A percentile compares a stretch with the other conserved stretches of the same genome.
These are phyloP conservation scores for Globisporangium takayamanum DNA, from an alignment of 352 stramenopile genomes.

Conservation along the genomic window DNA sequence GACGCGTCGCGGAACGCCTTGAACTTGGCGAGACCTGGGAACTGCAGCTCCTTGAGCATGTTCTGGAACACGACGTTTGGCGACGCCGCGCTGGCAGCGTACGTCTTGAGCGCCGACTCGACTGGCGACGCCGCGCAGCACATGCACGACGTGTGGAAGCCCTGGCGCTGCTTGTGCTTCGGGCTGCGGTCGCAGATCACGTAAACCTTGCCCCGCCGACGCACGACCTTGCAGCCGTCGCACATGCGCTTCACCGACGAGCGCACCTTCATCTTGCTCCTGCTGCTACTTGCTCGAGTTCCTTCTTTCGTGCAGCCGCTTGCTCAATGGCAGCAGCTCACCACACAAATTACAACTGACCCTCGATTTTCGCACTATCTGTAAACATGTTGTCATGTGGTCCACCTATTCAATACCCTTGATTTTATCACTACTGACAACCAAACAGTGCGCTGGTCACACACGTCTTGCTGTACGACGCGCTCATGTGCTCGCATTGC, in stretches of 20 bases:
- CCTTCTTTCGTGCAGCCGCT: constrained; percentile 11
- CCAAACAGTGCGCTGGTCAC: too few relatives aligned
- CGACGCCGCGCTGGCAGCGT: constrained; percentile 40
- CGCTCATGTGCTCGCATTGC: too few relatives aligned
- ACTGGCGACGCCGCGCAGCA: constrained; percentile 22
- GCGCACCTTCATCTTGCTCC: constrained; percentile 82
- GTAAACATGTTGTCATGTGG: too few relatives aligned
- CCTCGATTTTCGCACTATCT: too few relatives aligned
- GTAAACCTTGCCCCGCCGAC: constrained; percentile 80
- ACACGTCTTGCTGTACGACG: too few relatives aligned
- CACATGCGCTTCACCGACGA: constrained; percentile 90
- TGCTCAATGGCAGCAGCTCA: constrained; percentile 3
- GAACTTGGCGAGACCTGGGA: constrained; percentile 78
- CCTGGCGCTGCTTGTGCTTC: constrained; percentile 92
- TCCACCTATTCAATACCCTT: too few relatives aligned
- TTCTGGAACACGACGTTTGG: constrained; percentile 90
- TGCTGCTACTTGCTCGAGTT: constrained; percentile 8
- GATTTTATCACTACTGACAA: too few relatives aligned
- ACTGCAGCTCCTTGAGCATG: constrained; percentile 93
- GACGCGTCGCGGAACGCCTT: constrained; percentile 69
- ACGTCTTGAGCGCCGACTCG: constrained; percentile 13
- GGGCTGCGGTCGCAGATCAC: constrained; percentile 89
- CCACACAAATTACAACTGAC: neutral
- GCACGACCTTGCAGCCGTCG: constrained; percentile 89
- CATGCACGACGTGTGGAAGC: constrained; percentile 81